Conservation (phyloP, 768 basidiomycete genomes). For the Mycena crocata region DNA sequence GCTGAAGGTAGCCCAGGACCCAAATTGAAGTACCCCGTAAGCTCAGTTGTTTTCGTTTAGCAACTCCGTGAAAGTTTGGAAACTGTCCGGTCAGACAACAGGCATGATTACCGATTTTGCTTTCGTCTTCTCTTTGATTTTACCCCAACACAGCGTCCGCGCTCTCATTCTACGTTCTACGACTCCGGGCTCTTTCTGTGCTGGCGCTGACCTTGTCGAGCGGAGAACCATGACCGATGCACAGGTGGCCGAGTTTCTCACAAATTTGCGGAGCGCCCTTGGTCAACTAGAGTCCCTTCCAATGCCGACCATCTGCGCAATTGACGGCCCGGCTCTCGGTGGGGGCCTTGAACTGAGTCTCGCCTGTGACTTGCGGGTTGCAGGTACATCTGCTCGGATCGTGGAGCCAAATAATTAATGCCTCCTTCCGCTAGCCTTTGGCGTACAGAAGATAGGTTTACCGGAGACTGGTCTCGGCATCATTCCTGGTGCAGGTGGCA, state of each 20-base stretch:
- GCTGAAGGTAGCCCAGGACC: conserved; percentile 62
- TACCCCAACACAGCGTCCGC: conserved; percentile 63
- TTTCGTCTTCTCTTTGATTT: conserved; percentile 16
- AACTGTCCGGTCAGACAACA: conserved; percentile 72
- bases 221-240: conserved; percentile 82
- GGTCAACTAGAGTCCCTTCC: conserved; percentile 83
- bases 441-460: conserved; percentile 87
- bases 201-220: conserved; percentile 91
- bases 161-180: conserved; percentile 88
- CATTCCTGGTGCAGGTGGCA: conserved; percentile 92
- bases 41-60: conserved; percentile 49
- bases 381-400: conserved; percentile 60
- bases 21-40: neutral
- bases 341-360: conserved; percentile 92
- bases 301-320: conserved; percentile 91
- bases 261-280: conserved; percentile 77
- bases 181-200: conserved; percentile 84
- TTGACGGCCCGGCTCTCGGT: conserved; percentile 93
- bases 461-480: conserved; percentile 85
- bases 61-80: conserved; percentile 80
- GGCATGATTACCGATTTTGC: conserved; percentile 50
- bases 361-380: conserved; percentile 91
- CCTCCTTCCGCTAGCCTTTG: conserved; percentile 25
- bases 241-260: conserved; percentile 83
- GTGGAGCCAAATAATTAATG: neutral